Conservation (phyloP, 2,329 filamentous ascomycete species). For the Chrysosporium keratinophilum region DNA sequence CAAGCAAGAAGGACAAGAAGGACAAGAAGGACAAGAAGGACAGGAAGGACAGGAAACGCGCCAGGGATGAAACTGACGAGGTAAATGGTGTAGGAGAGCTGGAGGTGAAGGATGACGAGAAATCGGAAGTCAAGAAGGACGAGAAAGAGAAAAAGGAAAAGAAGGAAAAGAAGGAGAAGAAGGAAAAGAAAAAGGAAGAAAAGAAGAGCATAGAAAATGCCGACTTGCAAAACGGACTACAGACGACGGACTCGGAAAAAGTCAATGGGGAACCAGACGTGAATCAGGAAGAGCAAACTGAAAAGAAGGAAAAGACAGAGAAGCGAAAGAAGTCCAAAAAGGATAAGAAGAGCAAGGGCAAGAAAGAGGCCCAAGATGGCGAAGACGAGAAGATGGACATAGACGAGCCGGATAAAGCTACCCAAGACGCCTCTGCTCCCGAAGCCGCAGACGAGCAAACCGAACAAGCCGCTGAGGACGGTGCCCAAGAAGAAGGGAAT, state of each 20-base stretch:
- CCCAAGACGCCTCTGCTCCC: slow-evolving; percentile 15
- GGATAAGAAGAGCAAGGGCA: slow-evolving; percentile 14
- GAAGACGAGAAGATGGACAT: slow-evolving; percentile 11
- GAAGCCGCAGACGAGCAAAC: slow-evolving; percentile 16
- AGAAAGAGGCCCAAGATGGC: slow-evolving; percentile 20
- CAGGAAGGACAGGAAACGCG: not conserved
- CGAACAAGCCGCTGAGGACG: slow-evolving; percentile 15
- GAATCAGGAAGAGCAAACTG: slow-evolving; percentile 25
- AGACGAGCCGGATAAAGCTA: slow-evolving; percentile 8
- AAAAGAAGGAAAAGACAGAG: slow-evolving; percentile 16
- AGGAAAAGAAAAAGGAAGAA: slow-evolving; percentile 14
- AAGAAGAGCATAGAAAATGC: slow-evolving; percentile 4
- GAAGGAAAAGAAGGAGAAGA: slow-evolving; percentile 1
- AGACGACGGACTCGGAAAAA: slow-evolving; percentile 8
- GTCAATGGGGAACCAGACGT: slow-evolving; percentile 22
- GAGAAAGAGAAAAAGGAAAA: not conserved
- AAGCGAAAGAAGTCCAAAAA: slow-evolving; percentile 21
- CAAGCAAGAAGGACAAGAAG: slow-evolving; percentile 12
- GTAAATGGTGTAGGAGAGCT: not conserved
- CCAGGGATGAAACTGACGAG: slow-evolving; percentile 11
- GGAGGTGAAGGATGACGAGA: not conserved
- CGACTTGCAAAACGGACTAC: slow-evolving; percentile 6
- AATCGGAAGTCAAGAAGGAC: not conserved
- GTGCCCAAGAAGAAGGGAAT: slow-evolving; percentile 16
- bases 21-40: slow-evolving; percentile 16